These are phyloP conservation scores for Salinomyces thailandicus DNA, from an alignment of 2,329 filamentous ascomycete species.

Conservation along the genomic window DNA sequence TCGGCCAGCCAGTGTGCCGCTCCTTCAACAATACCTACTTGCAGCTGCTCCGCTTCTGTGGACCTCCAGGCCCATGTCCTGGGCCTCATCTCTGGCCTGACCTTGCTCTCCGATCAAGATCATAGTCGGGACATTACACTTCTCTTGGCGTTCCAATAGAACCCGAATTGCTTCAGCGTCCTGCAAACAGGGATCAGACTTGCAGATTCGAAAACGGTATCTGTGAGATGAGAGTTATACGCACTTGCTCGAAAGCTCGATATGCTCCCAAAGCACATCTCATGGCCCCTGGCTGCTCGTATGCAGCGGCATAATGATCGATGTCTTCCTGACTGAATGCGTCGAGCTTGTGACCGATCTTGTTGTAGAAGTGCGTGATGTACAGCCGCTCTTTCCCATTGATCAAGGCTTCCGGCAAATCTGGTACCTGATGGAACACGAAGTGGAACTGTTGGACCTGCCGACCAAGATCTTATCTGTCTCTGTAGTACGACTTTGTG, in stretches of 20 bases:
- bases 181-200: not conserved
- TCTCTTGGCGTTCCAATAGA: constrained; percentile 16
- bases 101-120: constrained; percentile 19
- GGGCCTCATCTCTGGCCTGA: constrained; percentile 13
- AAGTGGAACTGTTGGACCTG: constrained; percentile 33
- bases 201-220: too few species aligned
- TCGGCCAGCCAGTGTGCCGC: constrained; percentile 23
- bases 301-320: constrained; percentile 28
- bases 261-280: constrained; percentile 24
- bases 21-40: constrained; percentile 15
- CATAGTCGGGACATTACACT: constrained; percentile 19
- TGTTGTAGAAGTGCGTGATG: constrained; percentile 33
- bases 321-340: constrained; percentile 28
- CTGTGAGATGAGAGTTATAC: too few species aligned
- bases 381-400: constrained; percentile 31
- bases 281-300: constrained; percentile 25
- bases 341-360: constrained; percentile 26
- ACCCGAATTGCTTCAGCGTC: constrained; percentile 21
- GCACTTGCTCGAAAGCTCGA: constrained; percentile 21
- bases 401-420: constrained; percentile 31
- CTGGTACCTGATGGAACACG: constrained; percentile 4
- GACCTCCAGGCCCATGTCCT: constrained; percentile 14
- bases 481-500: constrained; percentile 24
- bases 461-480: constrained; percentile 14
- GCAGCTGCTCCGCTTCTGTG: constrained; percentile 10